phyloP scores from a whole-genome alignment of 2,329 filamentous ascomycete species.

The Diplodia seriata region DNA sequence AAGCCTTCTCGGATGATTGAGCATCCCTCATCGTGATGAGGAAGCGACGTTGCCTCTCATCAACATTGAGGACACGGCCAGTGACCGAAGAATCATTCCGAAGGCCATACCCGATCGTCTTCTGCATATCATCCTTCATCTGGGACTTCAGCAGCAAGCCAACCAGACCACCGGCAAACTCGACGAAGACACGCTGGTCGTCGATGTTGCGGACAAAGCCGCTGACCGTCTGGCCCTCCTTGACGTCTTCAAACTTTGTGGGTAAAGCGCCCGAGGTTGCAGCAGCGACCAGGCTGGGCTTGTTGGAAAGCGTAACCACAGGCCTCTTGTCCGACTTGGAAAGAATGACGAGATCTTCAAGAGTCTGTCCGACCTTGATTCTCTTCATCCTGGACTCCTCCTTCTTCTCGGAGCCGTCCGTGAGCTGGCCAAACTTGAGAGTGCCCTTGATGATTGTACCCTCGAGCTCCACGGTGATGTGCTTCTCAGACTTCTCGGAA shows the following conservation, averaged over 20 bases:
- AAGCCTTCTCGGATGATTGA: constrained; percentile 47
- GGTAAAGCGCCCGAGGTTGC: constrained; percentile 75
- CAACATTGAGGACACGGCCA: constrained; percentile 74
- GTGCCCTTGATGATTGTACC: constrained; percentile 78
- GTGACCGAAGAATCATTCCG: constrained; percentile 76
- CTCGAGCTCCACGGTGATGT: constrained; percentile 71
- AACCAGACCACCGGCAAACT: constrained; percentile 79
- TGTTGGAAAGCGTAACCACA: constrained; percentile 78
- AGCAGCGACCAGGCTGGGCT: constrained; percentile 80
- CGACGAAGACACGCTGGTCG: constrained; percentile 76
- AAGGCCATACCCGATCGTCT: constrained; percentile 78
- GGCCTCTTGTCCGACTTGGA: constrained; percentile 81
- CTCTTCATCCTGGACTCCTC: constrained; percentile 78
- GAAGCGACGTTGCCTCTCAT: constrained; percentile 74
- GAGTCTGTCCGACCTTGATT: constrained; percentile 81
- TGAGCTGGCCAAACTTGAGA: constrained; percentile 78
- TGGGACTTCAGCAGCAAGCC: constrained; percentile 82
- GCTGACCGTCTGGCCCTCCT: constrained; percentile 70
- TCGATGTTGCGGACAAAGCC: constrained; percentile 90
- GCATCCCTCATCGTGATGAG: constrained; percentile 66
- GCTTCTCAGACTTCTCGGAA: constrained; percentile 53
- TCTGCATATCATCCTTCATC: constrained; percentile 72
- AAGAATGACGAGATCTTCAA: constrained; percentile 84
- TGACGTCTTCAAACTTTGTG: constrained; percentile 73
- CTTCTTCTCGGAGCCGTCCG: constrained; percentile 83